Evolutionary conservation across 805 yeast genomes (phyloP), one percentile per base, ranked within the genome.

Genomic region (Sugiyamaella mastotermitis): DNA sequence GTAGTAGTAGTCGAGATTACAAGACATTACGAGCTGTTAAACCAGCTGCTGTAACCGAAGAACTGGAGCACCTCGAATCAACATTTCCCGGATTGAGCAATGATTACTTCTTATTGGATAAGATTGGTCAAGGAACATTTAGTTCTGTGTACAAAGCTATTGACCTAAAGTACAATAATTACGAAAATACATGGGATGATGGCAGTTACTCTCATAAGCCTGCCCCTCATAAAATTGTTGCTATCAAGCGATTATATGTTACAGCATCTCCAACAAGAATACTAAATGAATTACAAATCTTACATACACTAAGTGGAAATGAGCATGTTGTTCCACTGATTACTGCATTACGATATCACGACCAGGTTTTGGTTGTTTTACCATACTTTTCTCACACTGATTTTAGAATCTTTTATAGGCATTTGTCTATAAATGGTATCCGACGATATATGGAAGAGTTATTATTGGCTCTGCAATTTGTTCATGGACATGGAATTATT

Each of bases 211-310:
- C 31, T 11, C 32, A 24, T 20, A 27, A 38, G 30, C 31, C 25
- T 14, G 17, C 13, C 14, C n/a, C 22, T 21, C 9, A 5, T 13
- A 41, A 42, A 15, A 40, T 68, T 36, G 97, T 92, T 41, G 99
- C 99, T 1, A 66, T 92, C 49, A 92, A 92, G 57, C 76, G 92
- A 53, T 86, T 92, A 33, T 88, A 90, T 58, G 97, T 88, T 15
- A 92, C 98, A 0, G 84, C 96, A 1, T 86, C 97, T 5, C 97
- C 97, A 0, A 80, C 77, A 46, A 72, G 99, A 60, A 90, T 92
- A 31, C 78, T 75, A 50, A 88, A 88, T 57, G 99, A 92, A 59
- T 71, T 92, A 46, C 80, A 80, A 47, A 64, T 92, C 33, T 68
- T 92, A 22, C 28, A 38, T 13, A 36, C 45, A 2, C 39, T 52